Percentiles rank a stretch among this genome's conserved stretches.
Conservation (phyloP, 1,284 basidiomycete genomes). For the Paramarasmius palmivorus region DNA sequence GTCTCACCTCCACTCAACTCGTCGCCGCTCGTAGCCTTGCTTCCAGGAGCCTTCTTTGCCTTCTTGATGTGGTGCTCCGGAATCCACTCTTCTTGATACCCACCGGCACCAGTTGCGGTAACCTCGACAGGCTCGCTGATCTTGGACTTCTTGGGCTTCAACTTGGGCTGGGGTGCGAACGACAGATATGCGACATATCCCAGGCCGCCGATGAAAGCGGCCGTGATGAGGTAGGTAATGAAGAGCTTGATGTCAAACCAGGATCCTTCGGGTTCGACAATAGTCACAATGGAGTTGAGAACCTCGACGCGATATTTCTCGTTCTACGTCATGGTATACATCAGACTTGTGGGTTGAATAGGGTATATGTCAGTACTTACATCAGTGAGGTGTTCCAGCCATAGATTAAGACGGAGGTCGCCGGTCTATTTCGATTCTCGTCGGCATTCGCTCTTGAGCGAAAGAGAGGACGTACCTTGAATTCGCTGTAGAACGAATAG, state of each 20-base stretch:
- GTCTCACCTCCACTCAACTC: conserved; percentile 63
- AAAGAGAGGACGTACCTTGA: conserved; percentile 49
- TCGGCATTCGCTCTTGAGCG: background rate
- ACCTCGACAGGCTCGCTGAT: conserved; percentile 61
- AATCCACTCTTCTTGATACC: conserved; percentile 92
- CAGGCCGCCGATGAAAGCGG: conserved; percentile 63
- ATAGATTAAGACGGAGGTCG: conserved; percentile 77
- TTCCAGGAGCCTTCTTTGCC: conserved; percentile 39
- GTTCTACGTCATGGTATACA: conserved; percentile 35
- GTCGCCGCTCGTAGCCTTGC: conserved; percentile 52
- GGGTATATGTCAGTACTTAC: conserved; percentile 46
- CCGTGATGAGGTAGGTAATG: conserved; percentile 75
- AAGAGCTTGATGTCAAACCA: conserved; percentile 84
- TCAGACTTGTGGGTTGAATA: background rate
- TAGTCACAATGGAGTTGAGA: conserved; percentile 77
- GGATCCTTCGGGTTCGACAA: conserved; percentile 81
- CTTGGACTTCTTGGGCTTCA: conserved; percentile 39
- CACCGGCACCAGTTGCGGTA: conserved; percentile 70
- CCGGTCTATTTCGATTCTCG: conserved; percentile 51
- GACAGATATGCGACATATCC: conserved; percentile 70
- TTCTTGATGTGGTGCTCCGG: conserved; percentile 81
- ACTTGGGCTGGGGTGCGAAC: conserved; percentile 65
- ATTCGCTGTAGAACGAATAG: conserved; percentile 83
- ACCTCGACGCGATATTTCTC: conserved; percentile 65
- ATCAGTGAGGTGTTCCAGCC: conserved; percentile 72